Conservation (phyloP, 495 filamentous ascomycete genomes). For the Clohesyomyces aquaticus region DNA sequence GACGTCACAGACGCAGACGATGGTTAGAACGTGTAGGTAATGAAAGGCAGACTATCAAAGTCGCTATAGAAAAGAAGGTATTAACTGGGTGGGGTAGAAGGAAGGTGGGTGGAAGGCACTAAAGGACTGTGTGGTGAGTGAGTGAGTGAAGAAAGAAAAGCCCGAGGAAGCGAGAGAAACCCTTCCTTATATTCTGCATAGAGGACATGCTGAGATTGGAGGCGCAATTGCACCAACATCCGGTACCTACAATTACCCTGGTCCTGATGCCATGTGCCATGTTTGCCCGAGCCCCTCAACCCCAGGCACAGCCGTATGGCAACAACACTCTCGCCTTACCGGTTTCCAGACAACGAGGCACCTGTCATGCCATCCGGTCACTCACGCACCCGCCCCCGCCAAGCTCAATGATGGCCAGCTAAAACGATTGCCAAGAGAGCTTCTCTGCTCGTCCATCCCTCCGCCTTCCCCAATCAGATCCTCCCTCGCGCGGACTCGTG, state of each 20-base stretch:
- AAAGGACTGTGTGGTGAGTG: conserved; percentile 22
- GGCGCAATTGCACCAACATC: no score
- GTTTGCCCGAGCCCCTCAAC: no score
- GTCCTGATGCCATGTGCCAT: no score
- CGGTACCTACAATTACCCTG: no score
- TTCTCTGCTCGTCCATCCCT: no score
- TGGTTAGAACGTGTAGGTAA: conserved; percentile 7
- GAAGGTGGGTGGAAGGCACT: not conserved
- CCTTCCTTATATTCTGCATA: conserved; percentile 14
- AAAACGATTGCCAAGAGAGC: conserved; percentile 29
- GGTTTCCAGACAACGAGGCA: not conserved
- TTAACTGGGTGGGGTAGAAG: conserved; percentile 29
- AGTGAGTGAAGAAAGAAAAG: conserved; percentile 26
- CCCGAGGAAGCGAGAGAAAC: not conserved
- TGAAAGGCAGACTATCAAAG: conserved; percentile 39
- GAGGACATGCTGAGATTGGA: not conserved
- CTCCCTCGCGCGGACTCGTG: conserved; percentile 6
- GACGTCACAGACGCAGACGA: conserved; percentile 37
- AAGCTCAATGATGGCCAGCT: conserved; percentile 8
- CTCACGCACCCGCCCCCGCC: conserved; percentile 11
- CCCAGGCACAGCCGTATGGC: not conserved
- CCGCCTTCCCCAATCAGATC: no score
- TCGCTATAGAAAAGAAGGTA: conserved; percentile 29
- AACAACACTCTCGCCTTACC: not conserved
- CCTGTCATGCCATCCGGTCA: conserved; percentile 21